A percentile compares a stretch with the other conserved stretches of the same genome.
phyloP scores from a whole-genome alignment of 2,329 filamentous ascomycete species.

The Epichloe brachyelytri region DNA sequence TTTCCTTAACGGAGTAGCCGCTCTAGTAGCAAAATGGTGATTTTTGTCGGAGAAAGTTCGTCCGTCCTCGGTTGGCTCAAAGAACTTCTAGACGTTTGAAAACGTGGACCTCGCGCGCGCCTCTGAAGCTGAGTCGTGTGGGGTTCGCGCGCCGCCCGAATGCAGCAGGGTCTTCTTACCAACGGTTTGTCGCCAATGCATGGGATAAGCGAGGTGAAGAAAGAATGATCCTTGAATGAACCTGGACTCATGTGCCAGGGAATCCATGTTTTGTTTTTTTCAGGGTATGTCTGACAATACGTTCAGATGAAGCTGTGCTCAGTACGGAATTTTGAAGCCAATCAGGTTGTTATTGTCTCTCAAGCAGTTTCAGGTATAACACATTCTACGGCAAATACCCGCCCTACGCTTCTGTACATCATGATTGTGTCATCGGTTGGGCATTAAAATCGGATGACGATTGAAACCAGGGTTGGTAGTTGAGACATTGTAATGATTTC shows the following conservation, averaged over 20 bases:
- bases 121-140: slow-evolving; percentile 4
- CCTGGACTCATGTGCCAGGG: too few species aligned
- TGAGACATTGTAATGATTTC: background rate
- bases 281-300: too few species aligned
- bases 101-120: background rate
- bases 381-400: too few species aligned
- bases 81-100: background rate
- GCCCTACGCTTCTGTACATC: background rate
- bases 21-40: too few species aligned
- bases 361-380: background rate
- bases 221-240: too few species aligned
- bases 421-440: background rate
- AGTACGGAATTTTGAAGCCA: too few species aligned
- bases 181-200: background rate
- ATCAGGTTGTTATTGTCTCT: background rate
- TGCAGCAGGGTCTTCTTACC: background rate
- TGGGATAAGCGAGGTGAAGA: too few species aligned
- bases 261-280: too few species aligned
- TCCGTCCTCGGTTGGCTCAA: background rate
- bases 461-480: background rate
- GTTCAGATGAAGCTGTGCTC: too few species aligned
- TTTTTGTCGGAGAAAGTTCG: too few species aligned
- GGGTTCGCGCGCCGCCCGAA: slow-evolving; percentile 3
- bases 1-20: background rate
- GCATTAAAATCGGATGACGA: background rate